phyloP scores from a whole-genome alignment of 2,329 filamentous ascomycete genomes.

The Beauveria rudraprayagi region DNA sequence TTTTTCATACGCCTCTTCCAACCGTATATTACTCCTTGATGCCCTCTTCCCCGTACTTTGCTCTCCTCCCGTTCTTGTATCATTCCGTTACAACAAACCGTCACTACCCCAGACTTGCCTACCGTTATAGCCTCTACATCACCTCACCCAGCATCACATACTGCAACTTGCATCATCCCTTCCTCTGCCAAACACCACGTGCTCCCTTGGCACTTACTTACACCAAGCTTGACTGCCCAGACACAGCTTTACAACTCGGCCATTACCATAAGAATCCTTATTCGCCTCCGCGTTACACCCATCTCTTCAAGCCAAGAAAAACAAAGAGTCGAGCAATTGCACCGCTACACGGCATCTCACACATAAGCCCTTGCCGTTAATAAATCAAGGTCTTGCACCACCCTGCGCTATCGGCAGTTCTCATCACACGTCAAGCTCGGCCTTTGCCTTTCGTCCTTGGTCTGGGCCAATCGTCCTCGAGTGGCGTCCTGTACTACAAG shows the following conservation, averaged over 20 bases:
- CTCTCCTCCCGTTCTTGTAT: not conserved
- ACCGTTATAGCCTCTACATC: not conserved
- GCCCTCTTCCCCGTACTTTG: not conserved
- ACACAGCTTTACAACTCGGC: not conserved
- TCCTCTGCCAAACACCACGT: not conserved
- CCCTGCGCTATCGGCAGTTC: not conserved
- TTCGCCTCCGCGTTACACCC: not conserved
- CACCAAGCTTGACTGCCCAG: not conserved
- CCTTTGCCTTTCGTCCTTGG: not conserved
- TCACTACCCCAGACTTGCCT: conserved; percentile 4
- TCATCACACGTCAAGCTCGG: not conserved
- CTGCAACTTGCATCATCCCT: not conserved
- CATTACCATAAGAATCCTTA: not conserved
- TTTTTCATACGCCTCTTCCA: not conserved
- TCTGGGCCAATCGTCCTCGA: not conserved
- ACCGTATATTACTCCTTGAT: conserved; percentile 7
- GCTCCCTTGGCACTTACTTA: not conserved
- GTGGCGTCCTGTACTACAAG: not conserved
- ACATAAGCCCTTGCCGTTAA: not conserved
- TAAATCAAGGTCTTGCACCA: not conserved
- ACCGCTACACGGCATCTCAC: not conserved
- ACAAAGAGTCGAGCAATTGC: not conserved
- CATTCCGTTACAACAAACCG: not conserved
- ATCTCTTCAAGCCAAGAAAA: not conserved
- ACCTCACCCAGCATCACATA: not conserved